phyloP scores from a whole-genome alignment of 345 rosid genomes.

The Gossypium ekmanianum region DNA sequence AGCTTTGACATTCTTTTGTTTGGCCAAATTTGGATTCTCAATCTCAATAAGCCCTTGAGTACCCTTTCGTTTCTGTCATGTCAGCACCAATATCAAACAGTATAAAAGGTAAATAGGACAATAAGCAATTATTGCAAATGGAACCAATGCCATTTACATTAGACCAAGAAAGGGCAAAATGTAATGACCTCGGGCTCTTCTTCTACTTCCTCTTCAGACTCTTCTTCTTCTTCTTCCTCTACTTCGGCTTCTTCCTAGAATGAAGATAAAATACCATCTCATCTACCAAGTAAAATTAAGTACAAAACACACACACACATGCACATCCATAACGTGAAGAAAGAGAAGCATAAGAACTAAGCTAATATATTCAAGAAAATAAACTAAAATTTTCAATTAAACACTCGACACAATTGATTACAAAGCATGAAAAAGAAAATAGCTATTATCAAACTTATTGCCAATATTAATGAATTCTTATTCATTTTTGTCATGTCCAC shows the following conservation, averaged over 20 bases:
- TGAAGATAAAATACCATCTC: neutral
- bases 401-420: neutral
- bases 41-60: constrained; percentile 72
- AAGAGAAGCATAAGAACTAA: neutral
- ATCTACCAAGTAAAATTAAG: neutral
- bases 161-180: neutral
- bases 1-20: constrained; percentile 64
- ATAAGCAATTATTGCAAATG: neutral
- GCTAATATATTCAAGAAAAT: neutral
- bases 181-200: constrained; percentile 39
- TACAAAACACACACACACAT: neutral
- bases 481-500: neutral
- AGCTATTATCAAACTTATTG: neutral
- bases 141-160: neutral
- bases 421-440: neutral
- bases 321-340: neutral
- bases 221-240: constrained; percentile 15
- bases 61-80: constrained; percentile 69
- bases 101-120: neutral
- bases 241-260: constrained; percentile 42
- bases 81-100: neutral
- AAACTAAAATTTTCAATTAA: neutral
- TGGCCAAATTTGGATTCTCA: constrained; percentile 80
- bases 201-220: constrained; percentile 47
- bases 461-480: neutral